These are phyloP conservation scores for Phytopythium kandeliae DNA, from an alignment of 352 stramenopile genomes.

Conservation along the genomic window DNA sequence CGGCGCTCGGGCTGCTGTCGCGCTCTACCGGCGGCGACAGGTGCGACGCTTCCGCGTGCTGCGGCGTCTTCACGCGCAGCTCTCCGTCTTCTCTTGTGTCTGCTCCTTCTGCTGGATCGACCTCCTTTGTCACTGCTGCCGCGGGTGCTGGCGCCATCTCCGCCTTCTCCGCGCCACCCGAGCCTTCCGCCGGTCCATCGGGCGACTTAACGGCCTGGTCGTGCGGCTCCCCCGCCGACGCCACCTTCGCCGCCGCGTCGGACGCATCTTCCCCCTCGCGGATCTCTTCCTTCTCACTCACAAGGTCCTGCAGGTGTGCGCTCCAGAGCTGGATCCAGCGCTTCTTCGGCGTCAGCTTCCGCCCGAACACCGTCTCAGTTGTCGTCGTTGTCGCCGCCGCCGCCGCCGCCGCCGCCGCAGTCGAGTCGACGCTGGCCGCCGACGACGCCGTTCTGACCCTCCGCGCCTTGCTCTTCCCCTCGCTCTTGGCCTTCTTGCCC, in stretches of 20 bases:
- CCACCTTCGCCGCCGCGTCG: background rate
- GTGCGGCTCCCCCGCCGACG: slow-evolving; percentile 2
- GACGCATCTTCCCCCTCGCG: slow-evolving; percentile 4
- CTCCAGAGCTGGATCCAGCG: slow-evolving; percentile 75
- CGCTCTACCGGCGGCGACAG: slow-evolving; percentile 42
- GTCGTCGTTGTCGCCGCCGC: too few species aligned
- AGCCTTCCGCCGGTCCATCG: slow-evolving; percentile 8
- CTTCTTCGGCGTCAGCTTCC: slow-evolving; percentile 67
- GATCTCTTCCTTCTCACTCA: slow-evolving; percentile 6
- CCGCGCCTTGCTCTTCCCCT: slow-evolving; percentile 19
- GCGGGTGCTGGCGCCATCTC: background rate
- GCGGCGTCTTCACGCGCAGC: slow-evolving; percentile 42
- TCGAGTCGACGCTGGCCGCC: background rate
- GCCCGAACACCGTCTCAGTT: slow-evolving; percentile 15
- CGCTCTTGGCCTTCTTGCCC: slow-evolving; percentile 24
- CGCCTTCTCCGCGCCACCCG: background rate
- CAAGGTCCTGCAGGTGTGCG: slow-evolving; percentile 27
- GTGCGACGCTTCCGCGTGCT: slow-evolving; percentile 37
- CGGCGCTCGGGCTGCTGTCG: slow-evolving; percentile 31
- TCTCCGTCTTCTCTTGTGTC: slow-evolving; percentile 4
- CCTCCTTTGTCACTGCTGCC: background rate
- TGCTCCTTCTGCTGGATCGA: background rate
- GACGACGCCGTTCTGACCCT: slow-evolving; percentile 30
- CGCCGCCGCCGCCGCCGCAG: too few species aligned
- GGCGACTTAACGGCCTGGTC: background rate